A percentile compares a stretch with the other conserved stretches of the same genome.
Conservation (phyloP, 441 rosid species). For the Mallotus japonicus region DNA sequence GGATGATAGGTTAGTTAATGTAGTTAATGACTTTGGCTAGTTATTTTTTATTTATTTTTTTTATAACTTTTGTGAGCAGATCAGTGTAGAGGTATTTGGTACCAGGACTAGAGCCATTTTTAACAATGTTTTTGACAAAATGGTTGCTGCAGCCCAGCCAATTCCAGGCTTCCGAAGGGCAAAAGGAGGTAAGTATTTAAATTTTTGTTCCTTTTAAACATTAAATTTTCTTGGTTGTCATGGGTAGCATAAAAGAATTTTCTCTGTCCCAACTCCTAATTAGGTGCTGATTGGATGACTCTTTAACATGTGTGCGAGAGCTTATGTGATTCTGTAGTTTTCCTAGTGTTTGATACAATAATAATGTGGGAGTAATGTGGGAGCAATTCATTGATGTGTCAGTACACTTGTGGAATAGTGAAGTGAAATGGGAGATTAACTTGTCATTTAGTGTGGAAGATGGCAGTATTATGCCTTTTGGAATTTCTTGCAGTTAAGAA, state of each 20-base stretch:
- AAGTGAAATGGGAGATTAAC: neutral
- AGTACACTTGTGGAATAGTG: neutral
- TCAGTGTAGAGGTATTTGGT: conserved; percentile 63
- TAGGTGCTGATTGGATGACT: no score
- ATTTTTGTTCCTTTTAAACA: neutral
- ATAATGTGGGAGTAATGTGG: no score
- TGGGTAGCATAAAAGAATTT: neutral
- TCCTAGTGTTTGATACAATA: no score
- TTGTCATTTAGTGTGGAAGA: neutral
- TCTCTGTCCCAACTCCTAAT: no score
- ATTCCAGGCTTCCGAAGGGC: conserved; percentile 94
- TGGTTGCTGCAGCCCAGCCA: conserved; percentile 97
- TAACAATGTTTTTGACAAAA: conserved; percentile 59
- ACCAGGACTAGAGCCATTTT: conserved; percentile 59
- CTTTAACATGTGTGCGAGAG: no score
- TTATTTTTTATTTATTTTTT: no score
- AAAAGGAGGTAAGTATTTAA: conserved; percentile 63
- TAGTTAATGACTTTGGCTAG: neutral
- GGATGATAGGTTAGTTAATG: neutral
- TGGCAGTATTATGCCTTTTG: neutral
- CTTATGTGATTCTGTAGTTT: no score
- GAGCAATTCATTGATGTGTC: no score
- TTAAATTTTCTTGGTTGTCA: neutral
- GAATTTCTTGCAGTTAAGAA: neutral
- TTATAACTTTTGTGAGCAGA: conserved; percentile 36